Conservation (phyloP, 2,329 filamentous ascomycete genomes). For the Beauveria asiatica region DNA sequence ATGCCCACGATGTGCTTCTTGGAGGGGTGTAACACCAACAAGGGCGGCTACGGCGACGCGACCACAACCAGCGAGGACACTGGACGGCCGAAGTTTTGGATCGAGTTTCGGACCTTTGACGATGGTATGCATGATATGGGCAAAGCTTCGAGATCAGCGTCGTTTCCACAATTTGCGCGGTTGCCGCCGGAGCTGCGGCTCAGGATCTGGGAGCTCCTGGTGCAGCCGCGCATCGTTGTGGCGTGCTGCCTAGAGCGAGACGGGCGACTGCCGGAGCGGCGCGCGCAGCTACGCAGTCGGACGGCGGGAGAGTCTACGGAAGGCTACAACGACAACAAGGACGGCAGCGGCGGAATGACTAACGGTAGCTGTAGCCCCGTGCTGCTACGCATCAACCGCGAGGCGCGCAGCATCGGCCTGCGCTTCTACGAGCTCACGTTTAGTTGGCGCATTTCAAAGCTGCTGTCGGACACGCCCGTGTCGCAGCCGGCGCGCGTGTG, state of each 20-base stretch:
- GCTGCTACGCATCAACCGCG: conserved; percentile 36
- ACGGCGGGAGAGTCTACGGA: conserved; percentile 10
- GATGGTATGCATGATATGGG: conserved; percentile 26
- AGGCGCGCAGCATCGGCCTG: conserved; percentile 33
- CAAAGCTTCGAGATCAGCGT: conserved; percentile 8
- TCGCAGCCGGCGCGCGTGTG: conserved; percentile 31
- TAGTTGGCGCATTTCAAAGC: conserved; percentile 36
- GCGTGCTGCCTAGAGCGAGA: conserved; percentile 32
- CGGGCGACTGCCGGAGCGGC: conserved; percentile 20
- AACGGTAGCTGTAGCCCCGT: conserved; percentile 22
- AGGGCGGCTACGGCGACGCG: not conserved
- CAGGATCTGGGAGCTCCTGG: conserved; percentile 36
- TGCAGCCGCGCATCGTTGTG: conserved; percentile 37
- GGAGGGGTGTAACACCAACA: not conserved
- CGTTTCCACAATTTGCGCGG: conserved; percentile 29
- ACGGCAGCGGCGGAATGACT: conserved; percentile 11
- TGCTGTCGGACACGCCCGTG: conserved; percentile 26
- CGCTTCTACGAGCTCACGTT: conserved; percentile 38
- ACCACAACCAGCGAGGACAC: conserved; percentile 14
- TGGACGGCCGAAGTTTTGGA: conserved; percentile 30
- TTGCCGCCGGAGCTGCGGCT: conserved; percentile 40
- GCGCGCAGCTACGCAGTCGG: conserved; percentile 19
- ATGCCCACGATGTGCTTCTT: conserved; percentile 1
- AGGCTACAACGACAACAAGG: conserved; percentile 14
- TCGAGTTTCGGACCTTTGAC: conserved; percentile 36